Percentiles rank a stretch among this genome's conserved stretches.
phyloP scores from a whole-genome alignment of 2,329 filamentous ascomycete species.

The Colletotrichum sp. region DNA sequence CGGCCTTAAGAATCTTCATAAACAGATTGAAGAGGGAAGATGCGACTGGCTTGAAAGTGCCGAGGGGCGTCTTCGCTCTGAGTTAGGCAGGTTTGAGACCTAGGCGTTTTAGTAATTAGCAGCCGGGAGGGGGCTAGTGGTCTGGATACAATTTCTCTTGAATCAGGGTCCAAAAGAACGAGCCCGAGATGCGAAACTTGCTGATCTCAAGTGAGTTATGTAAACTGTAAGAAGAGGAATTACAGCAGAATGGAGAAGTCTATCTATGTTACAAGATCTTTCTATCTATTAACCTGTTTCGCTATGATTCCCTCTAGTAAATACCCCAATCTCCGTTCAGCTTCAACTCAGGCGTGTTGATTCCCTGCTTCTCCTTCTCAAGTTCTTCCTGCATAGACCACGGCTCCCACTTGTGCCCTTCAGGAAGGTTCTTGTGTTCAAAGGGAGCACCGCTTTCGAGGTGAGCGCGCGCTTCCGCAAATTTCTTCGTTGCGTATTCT shows the following conservation, averaged over 20 bases:
- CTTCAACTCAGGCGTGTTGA: background rate
- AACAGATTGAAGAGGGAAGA: background rate
- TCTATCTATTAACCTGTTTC: background rate
- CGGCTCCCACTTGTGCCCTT: background rate
- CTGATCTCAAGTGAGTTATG: background rate
- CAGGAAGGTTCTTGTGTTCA: background rate
- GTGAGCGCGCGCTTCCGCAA: background rate
- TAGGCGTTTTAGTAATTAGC: background rate
- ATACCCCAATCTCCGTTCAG: background rate
- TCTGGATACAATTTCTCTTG: background rate
- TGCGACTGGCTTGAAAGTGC: background rate
- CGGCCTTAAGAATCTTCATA: background rate
- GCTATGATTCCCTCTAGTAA: background rate
- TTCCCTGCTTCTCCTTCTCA: background rate
- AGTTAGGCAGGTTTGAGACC: background rate
- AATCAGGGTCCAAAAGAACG: background rate
- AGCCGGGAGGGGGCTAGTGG: background rate
- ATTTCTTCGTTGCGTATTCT: background rate
- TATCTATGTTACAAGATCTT: background rate
- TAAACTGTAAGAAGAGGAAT: background rate
- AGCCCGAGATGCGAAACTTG: background rate
- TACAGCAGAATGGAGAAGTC: background rate
- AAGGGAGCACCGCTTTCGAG: background rate
- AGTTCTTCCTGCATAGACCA: conserved; percentile 3
- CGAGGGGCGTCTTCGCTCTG: background rate